Conservation (phyloP, 192 early-diverging fungal genomes). For the Powellomyces hirtus region DNA sequence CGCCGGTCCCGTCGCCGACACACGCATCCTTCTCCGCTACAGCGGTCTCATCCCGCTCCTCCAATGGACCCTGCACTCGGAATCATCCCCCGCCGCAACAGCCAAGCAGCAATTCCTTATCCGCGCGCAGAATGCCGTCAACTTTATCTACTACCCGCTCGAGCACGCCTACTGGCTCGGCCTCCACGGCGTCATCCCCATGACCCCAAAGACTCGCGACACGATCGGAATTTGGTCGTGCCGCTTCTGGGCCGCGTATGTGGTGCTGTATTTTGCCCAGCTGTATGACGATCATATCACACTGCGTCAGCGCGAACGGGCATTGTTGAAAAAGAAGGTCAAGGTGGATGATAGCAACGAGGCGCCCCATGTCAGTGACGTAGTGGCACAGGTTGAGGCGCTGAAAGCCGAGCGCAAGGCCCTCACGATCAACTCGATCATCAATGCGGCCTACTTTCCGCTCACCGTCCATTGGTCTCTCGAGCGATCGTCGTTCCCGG, state of each 20-base stretch:
- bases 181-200: slow-evolving; percentile 75
- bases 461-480: slow-evolving; percentile 90
- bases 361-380: not conserved
- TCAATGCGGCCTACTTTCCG: slow-evolving; percentile 92
- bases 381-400: not conserved
- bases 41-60: slow-evolving; percentile 77
- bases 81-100: slow-evolving; percentile 70
- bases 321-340: slow-evolving; percentile 12
- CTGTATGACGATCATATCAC: slow-evolving; percentile 62
- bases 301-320: slow-evolving; percentile 18
- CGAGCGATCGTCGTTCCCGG: slow-evolving; percentile 82
- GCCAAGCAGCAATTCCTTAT: slow-evolving; percentile 63
- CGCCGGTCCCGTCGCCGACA: slow-evolving; percentile 82
- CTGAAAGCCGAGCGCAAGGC: slow-evolving; percentile 63
- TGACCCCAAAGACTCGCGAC: slow-evolving; percentile 71
- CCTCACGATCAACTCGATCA: slow-evolving; percentile 71
- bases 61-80: slow-evolving; percentile 74
- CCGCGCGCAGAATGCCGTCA: slow-evolving; percentile 84
- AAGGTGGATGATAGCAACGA: slow-evolving; percentile 16
- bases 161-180: slow-evolving; percentile 96
- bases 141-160: slow-evolving; percentile 90
- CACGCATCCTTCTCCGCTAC: slow-evolving; percentile 84
- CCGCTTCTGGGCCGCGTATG: slow-evolving; percentile 93
- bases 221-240: slow-evolving; percentile 89
- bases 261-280: slow-evolving; percentile 83